Base-by-base conservation (phyloP, 192 early-diverging fungal species). In the Ramicandelaber brevisporus region DNA sequence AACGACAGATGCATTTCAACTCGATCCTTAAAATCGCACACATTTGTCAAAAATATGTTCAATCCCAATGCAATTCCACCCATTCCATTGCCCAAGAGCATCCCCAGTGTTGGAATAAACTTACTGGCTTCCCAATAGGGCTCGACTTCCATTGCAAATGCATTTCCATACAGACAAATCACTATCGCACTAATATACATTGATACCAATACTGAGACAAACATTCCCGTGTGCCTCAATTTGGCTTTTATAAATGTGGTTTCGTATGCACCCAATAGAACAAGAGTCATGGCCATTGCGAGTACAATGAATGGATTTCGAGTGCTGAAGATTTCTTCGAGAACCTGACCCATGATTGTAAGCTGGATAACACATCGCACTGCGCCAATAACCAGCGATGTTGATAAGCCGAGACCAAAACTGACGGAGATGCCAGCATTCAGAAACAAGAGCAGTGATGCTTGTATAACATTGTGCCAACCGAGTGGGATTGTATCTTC, bases 41-140 rank as follows among this genome's bases (percentile, higher is more conserved):
- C 43, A 17, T 65, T 50, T 21, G 46, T 41, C 15, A 80, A 48
- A 18, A 66, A 69, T 0, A 48, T 23, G 5, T 69, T 63, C 21
- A 65, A 56, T 0, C 61, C 73, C 31, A 80, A 44, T 10, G 73
- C 57, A 13, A 65, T 63, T 17, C 65, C 70, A 4, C 65, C 60
- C 65, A 80, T 77, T 15, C 59, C 54, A 40, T 84, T 89, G 17
- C 74, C 78, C 6, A 78, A 58, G 15, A 84, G 38, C 79, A 89
- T 89, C 17, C 76, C 84, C 22, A 89, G 44, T 0, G 66, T 68
- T 9, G 83, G 78, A 32, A 88, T 74, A 30, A 80, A 88, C 38
- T 70, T 61, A 18, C 54, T 58, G 1, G 83, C 71, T 3, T 48
- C 32, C 37, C 55, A 69, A 27, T 70, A 61, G 10, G 76, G 78